A percentile compares a stretch with the other conserved stretches of the same genome.
Evolutionary conservation across 768 basidiomycete genomes (phyloP).

Genomic region (Gymnopilus junonius): DNA sequence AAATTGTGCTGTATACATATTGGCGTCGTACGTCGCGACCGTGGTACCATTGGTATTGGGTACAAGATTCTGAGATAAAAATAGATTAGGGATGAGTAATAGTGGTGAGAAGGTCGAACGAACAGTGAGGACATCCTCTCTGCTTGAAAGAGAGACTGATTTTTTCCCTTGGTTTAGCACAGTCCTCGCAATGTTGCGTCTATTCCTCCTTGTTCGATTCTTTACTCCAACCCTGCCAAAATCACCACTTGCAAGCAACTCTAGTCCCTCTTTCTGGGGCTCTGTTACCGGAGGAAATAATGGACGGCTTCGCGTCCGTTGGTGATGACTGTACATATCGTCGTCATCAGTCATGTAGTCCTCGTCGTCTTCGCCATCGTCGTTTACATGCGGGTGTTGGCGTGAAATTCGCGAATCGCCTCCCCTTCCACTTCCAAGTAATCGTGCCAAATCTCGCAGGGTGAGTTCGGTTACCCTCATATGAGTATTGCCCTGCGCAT

Average conservation of each 20-base stretch:
- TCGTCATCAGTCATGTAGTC: constrained; percentile 43
- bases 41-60: constrained; percentile 84
- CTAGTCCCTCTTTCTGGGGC: constrained; percentile 65
- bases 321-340: constrained; percentile 32
- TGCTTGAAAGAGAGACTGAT: constrained; percentile 37
- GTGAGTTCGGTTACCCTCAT: constrained; percentile 33
- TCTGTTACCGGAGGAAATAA: constrained; percentile 49
- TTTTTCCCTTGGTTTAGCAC: constrained; percentile 47
- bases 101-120: constrained; percentile 23
- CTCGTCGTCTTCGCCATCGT: constrained; percentile 38
- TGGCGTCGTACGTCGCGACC: constrained; percentile 72
- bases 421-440: constrained; percentile 25
- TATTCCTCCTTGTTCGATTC: constrained; percentile 42
- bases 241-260: constrained; percentile 75
- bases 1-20: constrained; percentile 87
- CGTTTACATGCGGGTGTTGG: constrained; percentile 37
- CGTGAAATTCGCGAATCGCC: constrained; percentile 32
- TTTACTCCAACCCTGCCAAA: constrained; percentile 72
- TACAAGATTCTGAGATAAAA: constrained; percentile 57
- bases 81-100: constrained; percentile 5
- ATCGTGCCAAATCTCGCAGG: constrained; percentile 33
- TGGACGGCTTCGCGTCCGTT: neutral
- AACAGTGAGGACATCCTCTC: constrained; percentile 63
- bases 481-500: constrained; percentile 12
- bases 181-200: constrained; percentile 51